Evolutionary conservation across 73 alveolate genomes (phyloP).

Genomic region (Urostyla sp.): DNA sequence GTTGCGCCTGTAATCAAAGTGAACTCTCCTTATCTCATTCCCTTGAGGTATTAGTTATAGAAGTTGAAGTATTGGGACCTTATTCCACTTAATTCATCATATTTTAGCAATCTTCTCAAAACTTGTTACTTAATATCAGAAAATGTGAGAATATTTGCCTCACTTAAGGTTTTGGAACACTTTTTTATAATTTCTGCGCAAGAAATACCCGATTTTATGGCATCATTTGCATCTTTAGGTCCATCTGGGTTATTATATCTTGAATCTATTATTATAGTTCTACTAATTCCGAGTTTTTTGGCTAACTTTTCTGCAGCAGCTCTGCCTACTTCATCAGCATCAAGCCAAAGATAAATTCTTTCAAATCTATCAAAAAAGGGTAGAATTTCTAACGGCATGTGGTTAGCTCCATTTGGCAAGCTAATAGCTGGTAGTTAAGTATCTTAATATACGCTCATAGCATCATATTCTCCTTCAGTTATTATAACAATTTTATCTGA

Average conservation of each 20-base stretch:
- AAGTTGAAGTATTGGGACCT: conserved; percentile 67
- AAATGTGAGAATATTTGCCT: conserved; percentile 68
- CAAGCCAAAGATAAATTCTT: conserved; percentile 86
- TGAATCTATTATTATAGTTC: conserved; percentile 77
- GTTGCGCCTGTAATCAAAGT: conserved; percentile 92
- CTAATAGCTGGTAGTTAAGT: conserved; percentile 89
- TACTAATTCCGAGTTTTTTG: conserved; percentile 68
- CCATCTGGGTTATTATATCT: conserved; percentile 26
- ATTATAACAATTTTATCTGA: conserved; percentile 72
- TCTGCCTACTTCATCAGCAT: conserved; percentile 83
- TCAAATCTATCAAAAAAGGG: conserved; percentile 85
- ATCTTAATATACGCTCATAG: conserved; percentile 90
- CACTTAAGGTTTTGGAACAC: conserved; percentile 65
- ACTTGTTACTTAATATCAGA: conserved; percentile 68
- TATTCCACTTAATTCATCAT: conserved; percentile 65
- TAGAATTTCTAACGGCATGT: conserved; percentile 79
- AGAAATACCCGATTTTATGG: conserved; percentile 54
- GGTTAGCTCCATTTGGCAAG: conserved; percentile 90
- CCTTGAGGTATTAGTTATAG: conserved; percentile 78
- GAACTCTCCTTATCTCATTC: conserved; percentile 90
- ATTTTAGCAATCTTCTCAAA: conserved; percentile 46
- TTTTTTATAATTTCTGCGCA: conserved; percentile 42
- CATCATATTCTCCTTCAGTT: conserved; percentile 97
- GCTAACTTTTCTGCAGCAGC: conserved; percentile 73
- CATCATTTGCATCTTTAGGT: conserved; percentile 90